Percentiles rank a stretch among this genome's conserved stretches.
Evolutionary conservation across 306 rosid genomes (phyloP).

Genomic region (Cucumis sativus): DNA sequence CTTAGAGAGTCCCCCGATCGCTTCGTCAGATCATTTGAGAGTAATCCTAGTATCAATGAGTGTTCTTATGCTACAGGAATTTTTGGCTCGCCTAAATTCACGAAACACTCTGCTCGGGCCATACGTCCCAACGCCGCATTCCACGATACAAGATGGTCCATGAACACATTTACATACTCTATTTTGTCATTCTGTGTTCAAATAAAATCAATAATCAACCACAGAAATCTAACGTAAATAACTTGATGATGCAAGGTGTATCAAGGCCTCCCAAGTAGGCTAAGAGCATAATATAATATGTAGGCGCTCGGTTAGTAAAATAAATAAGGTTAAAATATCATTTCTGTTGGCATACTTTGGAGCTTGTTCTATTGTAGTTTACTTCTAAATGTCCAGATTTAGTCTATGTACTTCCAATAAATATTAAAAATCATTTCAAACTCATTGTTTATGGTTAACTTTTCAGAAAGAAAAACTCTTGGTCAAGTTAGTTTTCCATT

Average conservation of each 20-base stretch:
- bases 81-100: constrained; percentile 82
- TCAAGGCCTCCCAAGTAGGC: not conserved
- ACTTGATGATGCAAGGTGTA: not conserved
- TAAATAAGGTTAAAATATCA: not conserved
- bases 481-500: not conserved
- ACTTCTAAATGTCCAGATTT: not conserved
- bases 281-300: not conserved
- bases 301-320: not conserved
- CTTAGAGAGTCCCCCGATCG: not conserved
- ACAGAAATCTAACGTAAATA: not conserved
- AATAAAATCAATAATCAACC: not conserved
- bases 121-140: constrained; percentile 52
- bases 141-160: constrained; percentile 93
- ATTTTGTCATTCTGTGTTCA: constrained; percentile 65
- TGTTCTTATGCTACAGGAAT: constrained; percentile 49
- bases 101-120: constrained; percentile 58
- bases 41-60: not conserved
- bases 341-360: not conserved
- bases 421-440: not conserved
- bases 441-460: not conserved
- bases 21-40: not conserved
- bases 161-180: constrained; percentile 53
- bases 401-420: not conserved
- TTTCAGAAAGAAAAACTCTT: not conserved
- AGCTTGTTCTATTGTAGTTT: too few species aligned